Base-by-base conservation (phyloP, 225 moss, liverwort and hornwort genomes). In the Takakia lepidozioides region DNA sequence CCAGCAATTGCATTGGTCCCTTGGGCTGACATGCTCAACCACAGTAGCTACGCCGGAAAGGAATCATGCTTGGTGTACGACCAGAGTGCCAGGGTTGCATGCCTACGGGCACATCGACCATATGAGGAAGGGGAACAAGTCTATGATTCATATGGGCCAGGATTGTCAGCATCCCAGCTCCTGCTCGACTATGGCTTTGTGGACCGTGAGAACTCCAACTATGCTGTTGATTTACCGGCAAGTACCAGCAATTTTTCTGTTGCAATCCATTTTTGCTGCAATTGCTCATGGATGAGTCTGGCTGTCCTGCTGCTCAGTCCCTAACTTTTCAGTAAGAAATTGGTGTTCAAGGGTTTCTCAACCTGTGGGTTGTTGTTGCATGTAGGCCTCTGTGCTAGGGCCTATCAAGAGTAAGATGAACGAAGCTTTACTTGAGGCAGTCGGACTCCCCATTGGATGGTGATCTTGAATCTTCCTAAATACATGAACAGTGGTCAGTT, bases 21-120 rank as follows among this genome's bases (percentile, higher is more conserved):
- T n/a, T 93, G 93, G 93, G 93, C 93, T 50, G 93, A 93, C 62
- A 81, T 93, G 83, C 62, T 93, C 51, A 93, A 93, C 54, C 93
- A 93, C 40, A 86, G 78, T 7, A 88, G 93, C 61, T 66, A 62
- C 24, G 88, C 93, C 58, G 93, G 88, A 53, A 71, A 83, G 46
- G 93, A 88, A 49, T 84, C 93, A n/a, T 88, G 85, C 56, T 67
- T 93, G 39, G 60, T 78, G 0, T 86, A 81, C 43, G 67, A 83
- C 53, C 62, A 49, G 25, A 67, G 57, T 32, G 57, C 81, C 8
- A 69, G 67, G 47, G 67, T 69, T 34, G 88, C 86, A 64, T 63
- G 70, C 62, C 68, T 93, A 54, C 68, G 63, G 39, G 80, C 88
- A 5, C 93, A 93, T 64, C 49, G 63, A 60, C 20, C 58, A 1